Base-by-base conservation (phyloP, 2,329 filamentous ascomycete genomes). In the Clonostachys solani region DNA sequence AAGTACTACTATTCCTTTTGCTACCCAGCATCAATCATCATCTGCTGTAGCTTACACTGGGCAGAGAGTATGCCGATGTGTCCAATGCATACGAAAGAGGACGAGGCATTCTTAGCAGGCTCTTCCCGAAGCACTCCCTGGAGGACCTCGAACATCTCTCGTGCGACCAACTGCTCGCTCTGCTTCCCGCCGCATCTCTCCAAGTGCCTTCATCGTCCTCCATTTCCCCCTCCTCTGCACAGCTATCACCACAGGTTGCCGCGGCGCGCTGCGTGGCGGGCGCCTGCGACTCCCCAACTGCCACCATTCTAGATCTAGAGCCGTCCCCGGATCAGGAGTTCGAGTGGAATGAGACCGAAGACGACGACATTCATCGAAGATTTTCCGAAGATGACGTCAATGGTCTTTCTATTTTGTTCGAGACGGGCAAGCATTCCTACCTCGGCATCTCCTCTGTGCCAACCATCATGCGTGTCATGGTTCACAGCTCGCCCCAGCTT, bases 381-480 rank as follows among this genome's bases (percentile, higher is more conserved):
- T 29, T 29, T 8, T 17, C 16, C 10, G 44, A 40, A 16, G 44
- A 46, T 15, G 44, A 46, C 18, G 44, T 41, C 12, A 46, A 46
- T 38, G 44, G 44, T 29, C 40, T 46, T 18, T 40, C 44, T 18
- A 23, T 18, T 10, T 17, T 46, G 12, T 46, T 46, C 15, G 37
- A 46, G 12, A 40, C 17, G 13, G 44, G 44, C 12, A 38, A 38
- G 9, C 44, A 40, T 33, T 46, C 44, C 7, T 46, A 46, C 33
- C 44, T 46, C 8, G 44, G 44, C n/a, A 46, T 46, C 15, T 46
- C 44, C 5, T 46, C 44, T 6, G 36, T 46, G 5, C 35, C 44
- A 8, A 41, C 44, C 12, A 46, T 46, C 13, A n/a, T 46, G 44
- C 44, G 36, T 41, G 37, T 46, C n/a, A 19, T 46, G 44, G 35